Percentiles rank a stretch among this genome's conserved stretches.
Conservation (phyloP, 495 filamentous ascomycete genomes). For the Penicillium malachiteum region DNA sequence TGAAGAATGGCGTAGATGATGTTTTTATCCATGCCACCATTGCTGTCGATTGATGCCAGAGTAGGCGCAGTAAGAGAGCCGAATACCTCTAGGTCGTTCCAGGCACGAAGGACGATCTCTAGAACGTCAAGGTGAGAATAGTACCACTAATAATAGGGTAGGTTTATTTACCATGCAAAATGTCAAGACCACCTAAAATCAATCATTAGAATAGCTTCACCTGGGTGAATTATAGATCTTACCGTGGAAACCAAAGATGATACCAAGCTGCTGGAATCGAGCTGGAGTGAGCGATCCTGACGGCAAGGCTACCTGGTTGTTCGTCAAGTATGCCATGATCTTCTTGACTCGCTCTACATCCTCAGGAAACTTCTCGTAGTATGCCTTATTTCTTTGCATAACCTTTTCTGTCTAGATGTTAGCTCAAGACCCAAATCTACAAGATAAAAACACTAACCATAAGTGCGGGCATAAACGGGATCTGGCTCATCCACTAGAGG, state of each 20-base stretch:
- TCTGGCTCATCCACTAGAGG: conserved; percentile 70
- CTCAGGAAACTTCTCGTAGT: conserved; percentile 83
- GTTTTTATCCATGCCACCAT: conserved; percentile 66
- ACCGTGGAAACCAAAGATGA: conserved; percentile 75
- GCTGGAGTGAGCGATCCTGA: conserved; percentile 64
- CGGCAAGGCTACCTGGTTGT: conserved; percentile 59
- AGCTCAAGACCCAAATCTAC: background rate
- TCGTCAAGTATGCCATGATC: conserved; percentile 61
- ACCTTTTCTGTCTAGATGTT: conserved; percentile 52
- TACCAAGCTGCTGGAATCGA: conserved; percentile 72
- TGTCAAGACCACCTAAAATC: conserved; percentile 59
- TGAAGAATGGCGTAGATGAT: conserved; percentile 85
- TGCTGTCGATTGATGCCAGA: conserved; percentile 62
- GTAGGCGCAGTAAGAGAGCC: conserved; percentile 70
- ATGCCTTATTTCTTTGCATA: conserved; percentile 63
- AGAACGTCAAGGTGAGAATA: background rate
- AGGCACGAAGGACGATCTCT: conserved; percentile 68
- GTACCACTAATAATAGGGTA: background rate
- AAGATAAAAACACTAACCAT: conserved; percentile 35
- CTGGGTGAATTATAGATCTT: conserved; percentile 11
- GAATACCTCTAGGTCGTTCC: conserved; percentile 68
- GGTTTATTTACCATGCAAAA: conserved; percentile 54
- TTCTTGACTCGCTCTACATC: conserved; percentile 70
- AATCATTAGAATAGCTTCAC: conserved; percentile 10
- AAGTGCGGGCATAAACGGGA: conserved; percentile 72